Conservation (phyloP, 441 rosid genomes). For the Pelargonium citronellum region DNA sequence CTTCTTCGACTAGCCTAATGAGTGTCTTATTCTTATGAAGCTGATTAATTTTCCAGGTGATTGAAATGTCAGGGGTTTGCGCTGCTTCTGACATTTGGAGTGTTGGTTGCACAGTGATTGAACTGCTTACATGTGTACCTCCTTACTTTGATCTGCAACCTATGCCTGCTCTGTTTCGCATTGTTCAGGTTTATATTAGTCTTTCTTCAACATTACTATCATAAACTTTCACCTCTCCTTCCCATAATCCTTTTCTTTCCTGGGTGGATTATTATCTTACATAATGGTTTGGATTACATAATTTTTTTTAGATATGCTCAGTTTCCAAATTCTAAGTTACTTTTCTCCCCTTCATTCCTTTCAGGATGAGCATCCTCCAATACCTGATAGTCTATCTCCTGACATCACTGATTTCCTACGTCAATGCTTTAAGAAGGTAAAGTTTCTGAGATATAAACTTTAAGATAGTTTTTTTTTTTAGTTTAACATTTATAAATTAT, state of each 20-base stretch:
- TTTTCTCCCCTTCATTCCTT: slow-evolving; percentile 8
- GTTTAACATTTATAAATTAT: neutral
- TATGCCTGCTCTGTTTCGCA: slow-evolving; percentile 98
- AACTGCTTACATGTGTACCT: slow-evolving; percentile 93
- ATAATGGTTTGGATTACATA: slow-evolving; percentile 6
- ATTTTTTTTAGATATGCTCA: neutral
- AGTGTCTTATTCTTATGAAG: slow-evolving; percentile 21
- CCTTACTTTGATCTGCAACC: slow-evolving; percentile 99
- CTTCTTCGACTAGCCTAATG: neutral
- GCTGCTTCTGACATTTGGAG: slow-evolving; percentile 99
- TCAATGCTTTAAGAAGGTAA: slow-evolving; percentile 97
- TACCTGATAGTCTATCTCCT: slow-evolving; percentile 91
- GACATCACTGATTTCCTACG: slow-evolving; percentile 88
- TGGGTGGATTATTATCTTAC: slow-evolving; percentile 9
- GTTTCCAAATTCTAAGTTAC: neutral
- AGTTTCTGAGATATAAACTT: slow-evolving; percentile 13
- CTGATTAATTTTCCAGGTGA: slow-evolving; percentile 57
- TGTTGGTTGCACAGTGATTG: slow-evolving; percentile 98
- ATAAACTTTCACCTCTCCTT: neutral
- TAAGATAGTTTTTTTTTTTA: neutral
- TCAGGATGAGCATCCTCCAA: slow-evolving; percentile 94
- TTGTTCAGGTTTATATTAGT: slow-evolving; percentile 64
- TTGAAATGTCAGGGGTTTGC: slow-evolving; percentile 99
- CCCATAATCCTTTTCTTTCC: neutral
- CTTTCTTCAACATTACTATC: slow-evolving; percentile 5